phyloP scores from a whole-genome alignment of 2,329 filamentous ascomycete species.

The Aspergillus piperis region DNA sequence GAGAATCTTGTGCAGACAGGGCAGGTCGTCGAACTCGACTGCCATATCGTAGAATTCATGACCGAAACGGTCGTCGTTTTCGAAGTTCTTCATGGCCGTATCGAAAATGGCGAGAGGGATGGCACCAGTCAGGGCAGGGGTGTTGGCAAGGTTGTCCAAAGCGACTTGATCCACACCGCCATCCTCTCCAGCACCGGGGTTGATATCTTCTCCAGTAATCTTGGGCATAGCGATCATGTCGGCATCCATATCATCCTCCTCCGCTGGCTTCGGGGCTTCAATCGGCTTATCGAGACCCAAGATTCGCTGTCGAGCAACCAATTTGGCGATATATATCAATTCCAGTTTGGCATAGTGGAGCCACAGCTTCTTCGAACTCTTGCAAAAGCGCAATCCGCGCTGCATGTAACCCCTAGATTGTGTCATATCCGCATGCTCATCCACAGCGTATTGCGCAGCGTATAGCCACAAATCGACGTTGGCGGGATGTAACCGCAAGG shows the following conservation, averaged over 20 bases:
- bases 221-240: slow-evolving; percentile 61
- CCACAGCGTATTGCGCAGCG: slow-evolving; percentile 75
- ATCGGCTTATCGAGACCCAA: slow-evolving; percentile 58
- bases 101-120: slow-evolving; percentile 93
- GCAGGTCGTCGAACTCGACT: slow-evolving; percentile 65
- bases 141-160: slow-evolving; percentile 66
- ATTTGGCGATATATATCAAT: slow-evolving; percentile 85
- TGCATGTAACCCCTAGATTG: slow-evolving; percentile 84
- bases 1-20: slow-evolving; percentile 66
- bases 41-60: slow-evolving; percentile 82
- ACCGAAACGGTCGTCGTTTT: slow-evolving; percentile 66
- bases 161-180: slow-evolving; percentile 55
- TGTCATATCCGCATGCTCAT: slow-evolving; percentile 81
- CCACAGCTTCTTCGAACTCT: slow-evolving; percentile 72
- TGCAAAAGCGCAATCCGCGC: slow-evolving; percentile 87
- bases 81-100: slow-evolving; percentile 75
- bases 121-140: slow-evolving; percentile 85
- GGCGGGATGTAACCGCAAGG: slow-evolving; percentile 81
- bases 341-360: slow-evolving; percentile 87
- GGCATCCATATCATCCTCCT: slow-evolving; percentile 50
- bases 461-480: slow-evolving; percentile 82
- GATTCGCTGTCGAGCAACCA: slow-evolving; percentile 71
- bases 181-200: slow-evolving; percentile 55
- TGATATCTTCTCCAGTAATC: slow-evolving; percentile 64
- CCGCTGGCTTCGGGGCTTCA: slow-evolving; percentile 43